Percentiles rank a stretch among this genome's conserved stretches.
Conservation (phyloP, 352 stramenopile genomes). For the Globisporangium yorkense region DNA sequence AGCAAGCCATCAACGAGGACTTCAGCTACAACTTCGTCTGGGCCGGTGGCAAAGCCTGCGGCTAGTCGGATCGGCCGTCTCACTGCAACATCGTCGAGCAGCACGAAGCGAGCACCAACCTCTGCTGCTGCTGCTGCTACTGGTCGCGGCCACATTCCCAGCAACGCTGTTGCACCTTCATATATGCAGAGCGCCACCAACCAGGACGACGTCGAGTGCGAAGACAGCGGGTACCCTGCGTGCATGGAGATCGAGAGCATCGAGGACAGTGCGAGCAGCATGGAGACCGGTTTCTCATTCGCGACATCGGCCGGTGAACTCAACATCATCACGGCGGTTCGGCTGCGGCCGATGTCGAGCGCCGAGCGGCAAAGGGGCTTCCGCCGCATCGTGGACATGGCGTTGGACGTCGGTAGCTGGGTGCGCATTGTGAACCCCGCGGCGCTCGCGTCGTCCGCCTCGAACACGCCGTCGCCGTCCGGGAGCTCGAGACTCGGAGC, state of each 20-base stretch:
- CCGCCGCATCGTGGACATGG: constrained; percentile 58
- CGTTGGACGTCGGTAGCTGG: constrained; percentile 25
- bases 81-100: not conserved
- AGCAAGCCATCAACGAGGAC: not conserved
- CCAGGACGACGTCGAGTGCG: constrained; percentile 6
- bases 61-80: not conserved
- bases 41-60: not conserved
- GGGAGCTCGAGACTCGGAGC: not conserved
- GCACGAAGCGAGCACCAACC: not conserved
- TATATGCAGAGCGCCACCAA: not conserved
- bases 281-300: constrained; percentile 11
- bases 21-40: not conserved
- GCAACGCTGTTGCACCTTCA: not conserved
- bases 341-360: constrained; percentile 61
- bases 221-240: constrained; percentile 7
- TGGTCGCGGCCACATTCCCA: not conserved
- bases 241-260: constrained; percentile 13
- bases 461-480: constrained; percentile 4
- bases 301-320: constrained; percentile 12
- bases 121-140: not conserved
- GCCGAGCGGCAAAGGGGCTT: constrained; percentile 56
- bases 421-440: constrained; percentile 59
- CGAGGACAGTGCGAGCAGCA: constrained; percentile 8
- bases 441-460: constrained; percentile 19
- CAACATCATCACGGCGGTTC: constrained; percentile 64